phyloP scores from a whole-genome alignment of 441 rosid species.

The Pelargonium cotyledonis region DNA sequence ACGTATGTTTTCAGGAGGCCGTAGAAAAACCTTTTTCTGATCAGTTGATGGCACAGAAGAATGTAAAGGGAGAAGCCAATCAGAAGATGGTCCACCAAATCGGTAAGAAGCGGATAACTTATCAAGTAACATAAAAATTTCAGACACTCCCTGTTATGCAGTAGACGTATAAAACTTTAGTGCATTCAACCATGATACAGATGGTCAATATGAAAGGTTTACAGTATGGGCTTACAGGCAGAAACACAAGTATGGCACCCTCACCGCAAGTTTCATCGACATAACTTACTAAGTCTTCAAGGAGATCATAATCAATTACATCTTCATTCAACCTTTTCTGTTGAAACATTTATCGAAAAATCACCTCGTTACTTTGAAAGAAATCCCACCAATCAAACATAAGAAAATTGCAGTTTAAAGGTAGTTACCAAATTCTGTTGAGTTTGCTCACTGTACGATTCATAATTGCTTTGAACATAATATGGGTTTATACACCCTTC shows the following conservation, averaged over 20 bases:
- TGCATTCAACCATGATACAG: not conserved
- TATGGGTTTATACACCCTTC: constrained; percentile 66
- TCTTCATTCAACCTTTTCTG: constrained; percentile 88
- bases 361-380: constrained; percentile 15
- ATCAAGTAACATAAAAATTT: constrained; percentile 66
- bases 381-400: constrained; percentile 7
- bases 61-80: constrained; percentile 91
- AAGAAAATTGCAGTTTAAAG: constrained; percentile 16
- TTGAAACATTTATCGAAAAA: constrained; percentile 17
- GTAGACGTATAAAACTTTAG: constrained; percentile 17
- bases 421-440: constrained; percentile 63
- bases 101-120: constrained; percentile 72
- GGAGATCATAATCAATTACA: constrained; percentile 78
- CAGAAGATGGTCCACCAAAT: constrained; percentile 72
- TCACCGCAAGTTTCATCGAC: constrained; percentile 72
- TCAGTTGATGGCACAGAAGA: constrained; percentile 73
- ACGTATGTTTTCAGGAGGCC: constrained; percentile 67
- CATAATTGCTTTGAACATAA: constrained; percentile 50
- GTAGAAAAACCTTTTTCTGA: constrained; percentile 67
- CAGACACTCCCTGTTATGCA: constrained; percentile 62
- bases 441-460: constrained; percentile 62
- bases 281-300: constrained; percentile 82
- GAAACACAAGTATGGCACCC: constrained; percentile 79
- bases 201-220: constrained; percentile 11
- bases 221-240: constrained; percentile 58